Conservation (phyloP, 2,329 filamentous ascomycete genomes). For the Zymoseptoria passerinii region DNA sequence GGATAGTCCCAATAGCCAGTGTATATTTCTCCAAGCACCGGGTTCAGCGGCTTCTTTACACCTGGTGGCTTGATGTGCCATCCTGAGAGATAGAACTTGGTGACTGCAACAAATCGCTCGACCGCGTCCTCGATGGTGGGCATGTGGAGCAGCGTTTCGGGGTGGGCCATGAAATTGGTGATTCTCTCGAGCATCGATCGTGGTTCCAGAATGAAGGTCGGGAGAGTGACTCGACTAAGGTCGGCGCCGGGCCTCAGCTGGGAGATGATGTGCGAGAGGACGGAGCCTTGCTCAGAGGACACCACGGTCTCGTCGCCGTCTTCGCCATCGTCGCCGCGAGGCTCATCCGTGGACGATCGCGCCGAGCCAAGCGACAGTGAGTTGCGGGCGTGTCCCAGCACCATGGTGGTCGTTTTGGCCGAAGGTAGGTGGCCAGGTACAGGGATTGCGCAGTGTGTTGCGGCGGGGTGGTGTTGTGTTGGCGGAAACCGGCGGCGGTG, state of each 20-base stretch:
- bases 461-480: not conserved
- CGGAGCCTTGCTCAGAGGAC: slow-evolving; percentile 90
- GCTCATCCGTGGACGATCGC: slow-evolving; percentile 37
- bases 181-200: slow-evolving; percentile 97
- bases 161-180: slow-evolving; percentile 99
- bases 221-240: slow-evolving; percentile 84
- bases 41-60: slow-evolving; percentile 96
- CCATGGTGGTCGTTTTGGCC: slow-evolving; percentile 31
- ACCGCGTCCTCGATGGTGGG: slow-evolving; percentile 80
- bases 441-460: not conserved
- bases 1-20: slow-evolving; percentile 86
- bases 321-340: slow-evolving; percentile 33
- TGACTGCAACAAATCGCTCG: slow-evolving; percentile 83
- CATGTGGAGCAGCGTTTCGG: slow-evolving; percentile 86
- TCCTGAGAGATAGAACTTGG: slow-evolving; percentile 96
- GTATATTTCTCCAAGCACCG: slow-evolving; percentile 88
- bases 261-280: slow-evolving; percentile 93
- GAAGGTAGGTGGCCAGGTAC: not conserved
- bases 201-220: slow-evolving; percentile 96
- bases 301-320: slow-evolving; percentile 60
- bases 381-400: slow-evolving; percentile 42
- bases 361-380: slow-evolving; percentile 33
- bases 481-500: not conserved
- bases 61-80: slow-evolving; percentile 98
- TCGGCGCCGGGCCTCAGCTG: slow-evolving; percentile 93